Evolutionary conservation across 495 filamentous ascomycete genomes (phyloP).

Genomic region (Xanthoparmelia taractica): DNA sequence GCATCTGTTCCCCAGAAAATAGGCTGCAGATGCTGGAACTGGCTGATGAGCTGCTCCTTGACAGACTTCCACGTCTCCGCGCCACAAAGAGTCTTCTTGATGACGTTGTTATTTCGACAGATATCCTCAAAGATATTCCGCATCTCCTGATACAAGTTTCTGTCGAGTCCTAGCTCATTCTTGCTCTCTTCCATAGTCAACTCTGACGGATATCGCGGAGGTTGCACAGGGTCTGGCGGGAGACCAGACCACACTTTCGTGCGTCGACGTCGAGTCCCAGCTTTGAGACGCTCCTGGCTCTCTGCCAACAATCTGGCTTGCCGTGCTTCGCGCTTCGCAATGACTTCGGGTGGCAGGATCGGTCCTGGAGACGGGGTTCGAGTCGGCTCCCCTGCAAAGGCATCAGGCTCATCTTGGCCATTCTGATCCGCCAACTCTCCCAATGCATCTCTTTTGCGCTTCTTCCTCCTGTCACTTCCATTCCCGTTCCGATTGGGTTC

Average conservation of each 20-base stretch:
- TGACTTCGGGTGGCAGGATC: conserved; percentile 44
- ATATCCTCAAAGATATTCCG: conserved; percentile 62
- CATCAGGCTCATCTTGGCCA: conserved; percentile 28
- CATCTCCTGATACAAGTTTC: conserved; percentile 51
- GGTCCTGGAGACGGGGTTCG: conserved; percentile 27
- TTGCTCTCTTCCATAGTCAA: conserved; percentile 77
- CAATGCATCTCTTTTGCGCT: conserved; percentile 36
- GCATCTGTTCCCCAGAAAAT: conserved; percentile 48
- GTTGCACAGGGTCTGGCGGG: conserved; percentile 64
- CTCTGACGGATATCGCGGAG: conserved; percentile 73
- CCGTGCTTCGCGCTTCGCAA: conserved; percentile 49
- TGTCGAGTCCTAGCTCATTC: conserved; percentile 56
- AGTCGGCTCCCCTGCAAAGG: conserved; percentile 13
- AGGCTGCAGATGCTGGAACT: conserved; percentile 55
- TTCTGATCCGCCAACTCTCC: conserved; percentile 40
- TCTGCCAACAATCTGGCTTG: conserved; percentile 53
- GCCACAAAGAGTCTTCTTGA: conserved; percentile 67
- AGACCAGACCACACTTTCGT: conserved; percentile 64
- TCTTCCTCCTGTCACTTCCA: conserved; percentile 24
- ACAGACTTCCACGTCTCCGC: conserved; percentile 65
- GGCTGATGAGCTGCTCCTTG: conserved; percentile 60
- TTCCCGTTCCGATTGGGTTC: conserved; percentile 47
- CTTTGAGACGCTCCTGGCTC: conserved; percentile 54
- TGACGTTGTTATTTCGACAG: conserved; percentile 55
- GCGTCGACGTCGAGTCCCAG: conserved; percentile 63